phyloP scores from a whole-genome alignment of 2,329 filamentous ascomycete species.

The Aspergillus hiratsukae region DNA sequence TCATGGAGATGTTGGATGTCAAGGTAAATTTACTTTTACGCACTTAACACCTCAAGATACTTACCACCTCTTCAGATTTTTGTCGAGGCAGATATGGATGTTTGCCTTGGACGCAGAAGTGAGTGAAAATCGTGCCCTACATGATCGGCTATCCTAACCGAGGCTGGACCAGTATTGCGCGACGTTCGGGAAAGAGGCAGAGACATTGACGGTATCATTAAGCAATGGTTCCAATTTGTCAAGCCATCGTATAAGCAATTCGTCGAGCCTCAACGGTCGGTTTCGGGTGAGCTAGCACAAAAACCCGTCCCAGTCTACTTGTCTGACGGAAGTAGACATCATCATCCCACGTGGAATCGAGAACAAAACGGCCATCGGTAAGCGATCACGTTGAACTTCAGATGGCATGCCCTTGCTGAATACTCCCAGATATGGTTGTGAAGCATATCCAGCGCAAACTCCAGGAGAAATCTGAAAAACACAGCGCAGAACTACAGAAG shows the following conservation, averaged over 20 bases:
- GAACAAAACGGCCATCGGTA: constrained; percentile 79
- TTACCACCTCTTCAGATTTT: constrained; percentile 62
- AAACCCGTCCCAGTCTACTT: not conserved
- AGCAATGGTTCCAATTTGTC: constrained; percentile 95
- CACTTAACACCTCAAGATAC: constrained; percentile 1
- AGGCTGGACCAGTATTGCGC: constrained; percentile 59
- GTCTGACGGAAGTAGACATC: constrained; percentile 56
- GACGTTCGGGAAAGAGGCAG: constrained; percentile 86
- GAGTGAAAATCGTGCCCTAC: constrained; percentile 28
- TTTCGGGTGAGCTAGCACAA: constrained; percentile 57
- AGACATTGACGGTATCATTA: constrained; percentile 92
- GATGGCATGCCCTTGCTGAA: not conserved
- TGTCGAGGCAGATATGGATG: constrained; percentile 91
- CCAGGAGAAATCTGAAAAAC: constrained; percentile 75
- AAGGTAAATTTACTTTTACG: constrained; percentile 53
- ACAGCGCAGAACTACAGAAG: constrained; percentile 71
- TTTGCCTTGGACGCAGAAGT: constrained; percentile 86
- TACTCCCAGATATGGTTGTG: constrained; percentile 71
- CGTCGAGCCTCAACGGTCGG: constrained; percentile 84
- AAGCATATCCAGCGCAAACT: constrained; percentile 89
- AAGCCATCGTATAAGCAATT: constrained; percentile 96
- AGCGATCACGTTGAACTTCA: not conserved
- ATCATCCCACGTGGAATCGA: constrained; percentile 94
- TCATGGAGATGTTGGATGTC: constrained; percentile 84
- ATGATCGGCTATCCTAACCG: constrained; percentile 15